Conservation (phyloP, 345 rosid genomes). For the Carallia pectinifolia region DNA sequence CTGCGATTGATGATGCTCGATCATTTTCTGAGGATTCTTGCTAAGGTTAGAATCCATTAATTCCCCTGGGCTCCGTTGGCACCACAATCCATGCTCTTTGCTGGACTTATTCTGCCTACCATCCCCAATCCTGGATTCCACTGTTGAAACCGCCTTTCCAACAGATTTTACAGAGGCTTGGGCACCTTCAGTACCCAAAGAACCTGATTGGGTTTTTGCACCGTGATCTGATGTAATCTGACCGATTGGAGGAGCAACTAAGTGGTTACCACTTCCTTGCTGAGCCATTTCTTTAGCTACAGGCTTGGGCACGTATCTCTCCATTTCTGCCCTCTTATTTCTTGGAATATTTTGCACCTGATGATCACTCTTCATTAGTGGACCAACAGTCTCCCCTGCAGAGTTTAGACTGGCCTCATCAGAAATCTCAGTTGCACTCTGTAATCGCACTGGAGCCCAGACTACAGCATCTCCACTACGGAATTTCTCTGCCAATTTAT, state of each 20-base stretch:
- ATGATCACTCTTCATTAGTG: conserved; percentile 47
- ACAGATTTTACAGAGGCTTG: conserved; percentile 32
- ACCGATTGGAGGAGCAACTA: conserved; percentile 32
- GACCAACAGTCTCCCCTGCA: conserved; percentile 37
- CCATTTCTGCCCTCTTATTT: conserved; percentile 85
- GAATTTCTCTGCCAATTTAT: conserved; percentile 51
- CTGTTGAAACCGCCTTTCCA: conserved; percentile 36
- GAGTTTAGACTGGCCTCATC: conserved; percentile 46
- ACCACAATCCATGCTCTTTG: conserved; percentile 66
- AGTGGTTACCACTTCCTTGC: conserved; percentile 52
- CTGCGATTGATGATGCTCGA: conserved; percentile 44
- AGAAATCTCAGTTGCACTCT: conserved; percentile 51
- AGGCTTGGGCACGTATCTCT: conserved; percentile 85
- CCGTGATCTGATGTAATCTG: conserved; percentile 31
- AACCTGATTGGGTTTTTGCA: conserved; percentile 34
- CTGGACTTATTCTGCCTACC: conserved; percentile 56
- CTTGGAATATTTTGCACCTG: conserved; percentile 55
- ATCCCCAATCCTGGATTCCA: conserved; percentile 53
- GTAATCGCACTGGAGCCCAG: conserved; percentile 86
- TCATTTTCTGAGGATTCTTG: conserved; percentile 39
- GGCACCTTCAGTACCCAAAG: conserved; percentile 31
- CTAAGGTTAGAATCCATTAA: conserved; percentile 31
- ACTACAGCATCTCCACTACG: conserved; percentile 54
- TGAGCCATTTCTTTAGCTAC: conserved; percentile 82
- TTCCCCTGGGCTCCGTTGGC: conserved; percentile 52